Evolutionary conservation across 306 rosid species (phyloP), one percentile per base, ranked within the genome.

Genomic region (Cucurbita pepo): DNA sequence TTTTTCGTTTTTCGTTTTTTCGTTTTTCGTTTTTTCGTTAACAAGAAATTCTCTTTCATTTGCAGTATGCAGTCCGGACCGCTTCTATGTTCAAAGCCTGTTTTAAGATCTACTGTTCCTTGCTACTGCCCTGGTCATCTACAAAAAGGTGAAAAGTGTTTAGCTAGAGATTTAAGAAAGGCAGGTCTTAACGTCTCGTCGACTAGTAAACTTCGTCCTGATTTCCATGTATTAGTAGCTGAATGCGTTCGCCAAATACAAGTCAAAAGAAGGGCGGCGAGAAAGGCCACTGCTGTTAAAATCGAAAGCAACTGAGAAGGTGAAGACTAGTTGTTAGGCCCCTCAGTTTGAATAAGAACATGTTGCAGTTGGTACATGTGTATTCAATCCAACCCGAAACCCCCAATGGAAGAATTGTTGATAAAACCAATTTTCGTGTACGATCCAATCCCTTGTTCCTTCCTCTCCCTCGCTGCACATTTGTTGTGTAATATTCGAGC

Each of bases 21-120:
- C 0, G 2, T 30, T 30, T 30, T 30, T 30, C n/a, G 0, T 64
- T 19, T 43, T 43, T 43, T 34, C 1, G 18, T 65, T 45, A 44
- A 37, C 47, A 7, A 65, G n/a, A 64, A 1, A 7, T 57, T 54
- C 40, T 61, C 40, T 21, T 71, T 7, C 21, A 58, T 82, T 60
- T 82, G 44, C 86, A 89, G 86, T 65, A 81, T 80, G 77, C 79
- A 80, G 77, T 77, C 84, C 7, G 96, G 92, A 60, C 88, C 91
- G 3, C 79, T 89, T 36, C 67, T 80, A 1, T 89, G 91, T 56
- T 76, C 79, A 43, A 91, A 89, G 80, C 96, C 94, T n/a, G 82
- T 87, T 75, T 12, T 85, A 81, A 85, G 86, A 75, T 78, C 96
- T 44, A 81, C 73, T 1, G 77, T 78, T 69, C 96, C 88, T 69